Evolutionary conservation across 257 asterid species (phyloP).

Genomic region (Solanum bulbocastanum): DNA sequence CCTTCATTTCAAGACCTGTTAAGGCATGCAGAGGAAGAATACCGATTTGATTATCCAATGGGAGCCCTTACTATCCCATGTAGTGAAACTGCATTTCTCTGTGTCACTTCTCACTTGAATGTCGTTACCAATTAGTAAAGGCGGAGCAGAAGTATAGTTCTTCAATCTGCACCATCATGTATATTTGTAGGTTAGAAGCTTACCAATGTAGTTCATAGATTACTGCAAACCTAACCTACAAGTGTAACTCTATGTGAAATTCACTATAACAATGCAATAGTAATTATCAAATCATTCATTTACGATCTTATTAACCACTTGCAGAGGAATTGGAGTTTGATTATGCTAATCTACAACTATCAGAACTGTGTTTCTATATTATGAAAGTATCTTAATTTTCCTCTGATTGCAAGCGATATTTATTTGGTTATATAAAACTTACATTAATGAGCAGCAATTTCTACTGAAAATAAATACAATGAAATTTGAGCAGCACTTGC

Average conservation of each 20-base stretch:
- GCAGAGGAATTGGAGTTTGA: too few relatives aligned
- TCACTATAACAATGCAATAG: not conserved
- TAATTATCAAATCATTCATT: not conserved
- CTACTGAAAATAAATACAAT: too few relatives aligned
- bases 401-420: not conserved
- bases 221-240: not conserved
- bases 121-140: not conserved
- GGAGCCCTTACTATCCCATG: slow-evolving; percentile 8
- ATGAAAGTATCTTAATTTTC: not conserved
- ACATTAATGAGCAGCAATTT: too few relatives aligned
- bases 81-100: not conserved
- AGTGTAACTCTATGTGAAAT: not conserved
- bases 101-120: not conserved
- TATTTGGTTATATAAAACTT: too few relatives aligned
- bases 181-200: not conserved
- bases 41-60: not conserved
- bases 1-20: slow-evolving; percentile 2
- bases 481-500: too few relatives aligned
- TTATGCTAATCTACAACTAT: not conserved
- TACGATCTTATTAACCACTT: not conserved
- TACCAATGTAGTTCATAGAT: not conserved
- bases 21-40: slow-evolving; percentile 1
- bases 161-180: not conserved
- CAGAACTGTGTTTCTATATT: not conserved
- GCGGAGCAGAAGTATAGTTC: not conserved